Base-by-base conservation (phyloP, 2,329 filamentous ascomycete species). In the Fusarium cyanostomum region DNA sequence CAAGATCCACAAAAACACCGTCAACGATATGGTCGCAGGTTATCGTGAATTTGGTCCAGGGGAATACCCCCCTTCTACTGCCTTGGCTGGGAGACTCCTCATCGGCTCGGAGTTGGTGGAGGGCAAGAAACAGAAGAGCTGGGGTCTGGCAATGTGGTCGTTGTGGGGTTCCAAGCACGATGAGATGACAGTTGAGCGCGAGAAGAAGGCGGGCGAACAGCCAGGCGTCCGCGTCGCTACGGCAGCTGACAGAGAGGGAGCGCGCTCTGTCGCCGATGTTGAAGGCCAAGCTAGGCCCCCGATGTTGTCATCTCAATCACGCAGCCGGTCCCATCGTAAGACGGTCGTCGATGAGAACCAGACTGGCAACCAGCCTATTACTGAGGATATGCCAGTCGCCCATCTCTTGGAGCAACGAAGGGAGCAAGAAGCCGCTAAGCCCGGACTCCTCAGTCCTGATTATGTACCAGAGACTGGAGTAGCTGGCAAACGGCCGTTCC, bases 101-200 rank as follows among this genome's bases (percentile, higher is more conserved):
- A 78, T 74, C 30, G 69, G 71, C 33, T 63, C 81, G n/a, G 81
- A 83, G 13, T 31, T 72, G n/a, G 62, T 67, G 1, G 71, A 73
- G 61, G 81, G 81, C 68, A 83, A 84, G 72, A 87, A 82, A 75
- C 82, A 78, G 66, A 89, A 86, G 81, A 93, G 91, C 64, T 86
- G 90, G 77, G 92, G 90, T 8, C 81, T 97, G 74, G 86, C 89
- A 3, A 79, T 97, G 64, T 98, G 94, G 94, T 91, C 88, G 45
- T 81, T 89, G 2, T 96, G 93, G 91, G 93, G 92, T 12, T 94
- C 90, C 41, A 96, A 91, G 73, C 92, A 97, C 72, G 95, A 98
- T 72, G 86, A 94, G 74, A 83, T 83, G 61, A 91, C 90, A 0
- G 82, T 96, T 4, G 79, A 81, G 42, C 79, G 86, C 4, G 86